phyloP scores from a whole-genome alignment of 2,329 filamentous ascomycete species.

The Claviceps sp. region DNA sequence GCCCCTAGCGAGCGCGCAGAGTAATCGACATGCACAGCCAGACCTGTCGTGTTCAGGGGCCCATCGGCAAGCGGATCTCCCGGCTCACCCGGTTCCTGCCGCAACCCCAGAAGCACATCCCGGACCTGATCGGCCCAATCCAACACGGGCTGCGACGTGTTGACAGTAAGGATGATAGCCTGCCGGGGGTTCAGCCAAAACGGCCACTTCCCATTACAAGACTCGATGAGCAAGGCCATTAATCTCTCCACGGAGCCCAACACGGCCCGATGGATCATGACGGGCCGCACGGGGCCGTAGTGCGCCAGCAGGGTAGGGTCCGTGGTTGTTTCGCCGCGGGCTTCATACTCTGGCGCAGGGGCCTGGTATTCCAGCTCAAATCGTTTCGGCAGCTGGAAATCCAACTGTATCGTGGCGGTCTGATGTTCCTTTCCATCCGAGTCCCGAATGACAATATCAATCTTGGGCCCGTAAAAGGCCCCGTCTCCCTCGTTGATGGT shows the following conservation, averaged over 20 bases:
- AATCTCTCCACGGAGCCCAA: conserved; percentile 75
- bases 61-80: conserved; percentile 25
- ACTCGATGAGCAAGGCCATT: conserved; percentile 74
- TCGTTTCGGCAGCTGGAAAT: conserved; percentile 76
- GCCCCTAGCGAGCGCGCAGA: conserved; percentile 47
- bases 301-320: conserved; percentile 33
- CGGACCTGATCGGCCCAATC: conserved; percentile 33
- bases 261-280: conserved; percentile 75
- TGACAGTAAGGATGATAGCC: conserved; percentile 60
- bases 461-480: conserved; percentile 86
- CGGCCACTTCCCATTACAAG: conserved; percentile 67
- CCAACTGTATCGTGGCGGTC: conserved; percentile 77
- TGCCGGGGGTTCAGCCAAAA: conserved; percentile 82
- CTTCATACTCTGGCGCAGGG: conserved; percentile 50
- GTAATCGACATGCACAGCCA: conserved; percentile 58
- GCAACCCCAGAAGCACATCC: conserved; percentile 36
- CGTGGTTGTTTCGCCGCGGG: conserved; percentile 34
- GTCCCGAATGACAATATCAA: conserved; percentile 72
- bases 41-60: conserved; percentile 40
- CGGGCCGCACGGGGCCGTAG: conserved; percentile 52
- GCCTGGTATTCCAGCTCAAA: conserved; percentile 66
- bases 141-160: conserved; percentile 42
- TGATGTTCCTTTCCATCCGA: conserved; percentile 77
- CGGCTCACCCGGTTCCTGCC: conserved; percentile 17
- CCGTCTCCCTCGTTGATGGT: conserved; percentile 68